Conservation (phyloP, 257 asterid species). For the Fraxinus cuspidata region DNA sequence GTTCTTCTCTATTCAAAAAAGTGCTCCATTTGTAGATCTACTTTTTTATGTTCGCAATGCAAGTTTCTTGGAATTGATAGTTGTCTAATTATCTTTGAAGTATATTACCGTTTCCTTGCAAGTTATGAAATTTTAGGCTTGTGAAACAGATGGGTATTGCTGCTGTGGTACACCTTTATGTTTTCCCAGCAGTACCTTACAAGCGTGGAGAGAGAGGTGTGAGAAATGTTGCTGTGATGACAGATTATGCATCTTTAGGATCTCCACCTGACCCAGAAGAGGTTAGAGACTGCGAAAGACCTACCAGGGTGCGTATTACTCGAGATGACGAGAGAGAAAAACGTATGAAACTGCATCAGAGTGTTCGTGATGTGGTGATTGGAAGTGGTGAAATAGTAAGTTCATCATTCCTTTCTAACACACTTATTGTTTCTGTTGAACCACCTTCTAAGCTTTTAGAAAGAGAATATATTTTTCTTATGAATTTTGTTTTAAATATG, state of each 20-base stretch:
- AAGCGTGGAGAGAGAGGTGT: conserved; percentile 97
- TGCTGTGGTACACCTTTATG: conserved; percentile 94
- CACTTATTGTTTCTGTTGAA: background rate
- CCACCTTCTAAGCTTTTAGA: background rate
- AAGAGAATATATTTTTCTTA: background rate
- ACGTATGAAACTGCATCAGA: conserved; percentile 81
- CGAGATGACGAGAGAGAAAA: conserved; percentile 64
- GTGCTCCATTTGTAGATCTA: background rate
- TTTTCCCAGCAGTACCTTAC: conserved; percentile 92
- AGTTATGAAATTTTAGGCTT: conserved; percentile 12
- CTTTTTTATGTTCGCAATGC: too few species aligned
- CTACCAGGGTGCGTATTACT: conserved; percentile 54
- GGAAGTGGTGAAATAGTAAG: conserved; percentile 99
- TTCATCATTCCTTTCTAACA: background rate
- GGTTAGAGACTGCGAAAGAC: conserved; percentile 79
- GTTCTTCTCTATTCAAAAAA: background rate
- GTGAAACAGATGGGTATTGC: conserved; percentile 92
- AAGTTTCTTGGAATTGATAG: background rate
- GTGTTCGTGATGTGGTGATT: conserved; percentile 90
- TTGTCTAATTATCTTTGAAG: background rate
- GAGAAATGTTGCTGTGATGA: conserved; percentile 85
- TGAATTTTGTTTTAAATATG: background rate
- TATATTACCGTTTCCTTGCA: background rate
- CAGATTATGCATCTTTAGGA: conserved; percentile 92
- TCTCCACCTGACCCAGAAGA: conserved; percentile 94